These are phyloP conservation scores for Fusarium abutilonis DNA, from an alignment of 2,329 filamentous ascomycete species.

Conservation along the genomic window DNA sequence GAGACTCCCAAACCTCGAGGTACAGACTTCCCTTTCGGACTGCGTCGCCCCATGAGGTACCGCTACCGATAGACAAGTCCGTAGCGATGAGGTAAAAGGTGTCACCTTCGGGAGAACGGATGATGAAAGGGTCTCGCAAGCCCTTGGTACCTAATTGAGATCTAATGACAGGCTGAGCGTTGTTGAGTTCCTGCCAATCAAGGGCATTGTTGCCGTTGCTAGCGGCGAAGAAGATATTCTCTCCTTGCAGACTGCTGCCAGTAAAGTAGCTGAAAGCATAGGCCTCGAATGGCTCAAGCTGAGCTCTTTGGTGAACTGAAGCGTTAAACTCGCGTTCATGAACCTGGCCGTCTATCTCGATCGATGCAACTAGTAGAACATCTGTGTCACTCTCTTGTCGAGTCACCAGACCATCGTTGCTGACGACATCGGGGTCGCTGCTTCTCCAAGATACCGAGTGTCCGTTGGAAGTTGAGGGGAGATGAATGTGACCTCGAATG, in stretches of 20 bases:
- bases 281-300: conserved; percentile 52
- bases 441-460: conserved; percentile 51
- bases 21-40: conserved; percentile 60
- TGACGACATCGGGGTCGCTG: conserved; percentile 49
- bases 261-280: conserved; percentile 65
- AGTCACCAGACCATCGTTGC: conserved; percentile 50
- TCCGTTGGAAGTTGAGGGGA: conserved; percentile 47
- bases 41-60: conserved; percentile 61
- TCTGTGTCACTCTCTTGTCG: conserved; percentile 43
- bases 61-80: conserved; percentile 63
- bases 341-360: conserved; percentile 38
- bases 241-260: conserved; percentile 54
- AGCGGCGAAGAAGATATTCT: conserved; percentile 63
- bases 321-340: conserved; percentile 49
- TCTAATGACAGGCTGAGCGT: conserved; percentile 56
- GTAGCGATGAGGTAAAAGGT: conserved; percentile 64
- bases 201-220: conserved; percentile 63
- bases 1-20: conserved; percentile 63
- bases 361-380: conserved; percentile 51
- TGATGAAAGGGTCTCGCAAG: conserved; percentile 63
- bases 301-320: conserved; percentile 48
- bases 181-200: conserved; percentile 61
- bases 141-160: conserved; percentile 60
- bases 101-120: conserved; percentile 60
- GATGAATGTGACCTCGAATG: conserved; percentile 52